phyloP scores from a whole-genome alignment of 352 stramenopile genomes.

The Phytopythium kandeliae region DNA sequence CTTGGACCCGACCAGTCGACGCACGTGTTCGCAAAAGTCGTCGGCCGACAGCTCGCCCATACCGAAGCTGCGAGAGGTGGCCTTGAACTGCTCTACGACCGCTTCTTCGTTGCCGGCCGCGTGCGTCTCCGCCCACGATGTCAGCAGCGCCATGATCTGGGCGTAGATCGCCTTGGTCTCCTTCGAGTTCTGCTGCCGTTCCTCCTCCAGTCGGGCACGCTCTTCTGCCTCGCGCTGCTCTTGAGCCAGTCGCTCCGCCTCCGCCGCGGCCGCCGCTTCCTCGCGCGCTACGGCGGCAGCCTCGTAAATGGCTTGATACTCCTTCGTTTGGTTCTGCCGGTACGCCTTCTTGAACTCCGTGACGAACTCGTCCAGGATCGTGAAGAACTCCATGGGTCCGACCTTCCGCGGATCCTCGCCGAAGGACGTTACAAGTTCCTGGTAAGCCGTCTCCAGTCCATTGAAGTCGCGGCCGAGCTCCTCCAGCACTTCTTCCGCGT shows the following conservation, averaged over 20 bases:
- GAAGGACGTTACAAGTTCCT: conserved; percentile 79
- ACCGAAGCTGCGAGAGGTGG: conserved; percentile 46
- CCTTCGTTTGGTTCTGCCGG: conserved; percentile 84
- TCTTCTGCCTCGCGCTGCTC: conserved; percentile 49
- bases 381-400: conserved; percentile 79
- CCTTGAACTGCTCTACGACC: conserved; percentile 61
- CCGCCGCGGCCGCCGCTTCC: conserved; percentile 28
- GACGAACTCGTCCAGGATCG: conserved; percentile 78
- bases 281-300: conserved; percentile 40
- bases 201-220: conserved; percentile 43
- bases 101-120: conserved; percentile 35
- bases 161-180: conserved; percentile 56
- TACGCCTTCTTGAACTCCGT: conserved; percentile 87
- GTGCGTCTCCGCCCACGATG: conserved; percentile 50
- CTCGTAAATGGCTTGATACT: conserved; percentile 79
- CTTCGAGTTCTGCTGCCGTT: conserved; percentile 40
- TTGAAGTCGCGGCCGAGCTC: conserved; percentile 76
- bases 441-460: conserved; percentile 61
- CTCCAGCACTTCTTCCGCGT: conserved; percentile 76
- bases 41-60: conserved; percentile 63
- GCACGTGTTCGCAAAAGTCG: conserved; percentile 65
- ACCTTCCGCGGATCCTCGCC: conserved; percentile 79
- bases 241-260: conserved; percentile 42
- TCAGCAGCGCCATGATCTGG: conserved; percentile 62
- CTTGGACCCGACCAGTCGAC: conserved; percentile 68